A percentile compares a stretch with the other conserved stretches of the same genome.
phyloP scores from a whole-genome alignment of 345 rosid genomes.

The Mercurialis annua region DNA sequence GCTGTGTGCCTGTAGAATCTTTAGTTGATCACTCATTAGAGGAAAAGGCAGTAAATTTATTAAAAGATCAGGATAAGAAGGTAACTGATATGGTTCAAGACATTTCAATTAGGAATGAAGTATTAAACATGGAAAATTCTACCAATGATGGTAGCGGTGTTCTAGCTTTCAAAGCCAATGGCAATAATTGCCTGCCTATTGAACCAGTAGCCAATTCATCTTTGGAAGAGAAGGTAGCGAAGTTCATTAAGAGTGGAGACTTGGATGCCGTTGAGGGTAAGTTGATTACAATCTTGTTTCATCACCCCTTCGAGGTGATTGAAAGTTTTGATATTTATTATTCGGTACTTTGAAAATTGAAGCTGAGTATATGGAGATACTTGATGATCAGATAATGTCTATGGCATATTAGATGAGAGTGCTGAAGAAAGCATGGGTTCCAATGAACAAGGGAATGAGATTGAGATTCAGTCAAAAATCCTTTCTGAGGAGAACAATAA shows the following conservation, averaged over 20 bases:
- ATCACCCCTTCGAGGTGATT: neutral
- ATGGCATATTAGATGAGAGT: constrained; percentile 26
- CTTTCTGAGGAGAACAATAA: constrained; percentile 25
- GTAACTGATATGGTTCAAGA: constrained; percentile 19
- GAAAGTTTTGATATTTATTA: constrained; percentile 10
- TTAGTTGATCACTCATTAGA: constrained; percentile 19
- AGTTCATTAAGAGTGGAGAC: constrained; percentile 62
- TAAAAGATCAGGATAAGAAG: constrained; percentile 30
- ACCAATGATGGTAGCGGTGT: neutral
- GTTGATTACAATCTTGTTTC: neutral
- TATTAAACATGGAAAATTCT: constrained; percentile 2
- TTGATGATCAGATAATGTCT: constrained; percentile 45
- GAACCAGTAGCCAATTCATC: constrained; percentile 33
- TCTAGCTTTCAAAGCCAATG: constrained; percentile 19
- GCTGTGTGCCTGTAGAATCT: constrained; percentile 23
- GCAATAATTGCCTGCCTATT: constrained; percentile 19
- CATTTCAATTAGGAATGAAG: constrained; percentile 10
- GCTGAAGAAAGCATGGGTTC: constrained; percentile 27
- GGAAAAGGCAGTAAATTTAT: constrained; percentile 8
- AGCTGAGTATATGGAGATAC: constrained; percentile 26
- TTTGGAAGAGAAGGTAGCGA: constrained; percentile 55
- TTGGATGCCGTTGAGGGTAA: constrained; percentile 65
- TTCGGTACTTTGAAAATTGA: constrained; percentile 15
- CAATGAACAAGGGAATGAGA: constrained; percentile 21
- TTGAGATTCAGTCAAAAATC: constrained; percentile 21